Base-by-base conservation (phyloP, 495 filamentous ascomycete species). In the Podospora fimiseda region DNA sequence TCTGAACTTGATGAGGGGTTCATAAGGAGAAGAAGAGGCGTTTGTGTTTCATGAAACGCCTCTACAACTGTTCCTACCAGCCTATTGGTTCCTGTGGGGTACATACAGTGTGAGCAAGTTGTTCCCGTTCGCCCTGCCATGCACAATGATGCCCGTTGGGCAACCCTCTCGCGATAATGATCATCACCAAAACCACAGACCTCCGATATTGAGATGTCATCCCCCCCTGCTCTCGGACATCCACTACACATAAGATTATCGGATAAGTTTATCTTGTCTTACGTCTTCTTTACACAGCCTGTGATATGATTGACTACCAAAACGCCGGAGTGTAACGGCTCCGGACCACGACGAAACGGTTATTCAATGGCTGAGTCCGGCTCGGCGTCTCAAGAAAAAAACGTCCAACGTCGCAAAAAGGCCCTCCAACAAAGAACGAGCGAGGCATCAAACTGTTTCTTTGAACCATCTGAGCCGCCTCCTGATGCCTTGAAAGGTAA, bases 1-100 rank as follows among this genome's bases (percentile, higher is more conserved):
- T 43, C 52, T 43, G 37, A 19, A 36, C 52, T 30, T 49, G 39
- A 30, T 24, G 19, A 21, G 33, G n/a, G 19, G 52, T 42, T 21
- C 42, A 14, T 22, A 2, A 43, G 41, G 41, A 20, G 11, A 20
- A 33, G 6, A 5, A 33, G 27, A 11, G 6, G 27, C n/a, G n/a
- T n/a, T 33, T 33, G 27, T 53, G 51, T 53, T 53, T 53, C 53
- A 55, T 45, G 53, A 55, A 55, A 55, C 53, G 47, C 53, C 50
- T 23, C 40, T 11, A 18, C 13, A 5, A 33, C 27, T 11, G 27
- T 19, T 22, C 30, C 27, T 13, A 11, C 1, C 19, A 40, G 19
- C 53, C 52, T 20, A 56, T 56, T 56, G 53, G 48, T 30, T 27
- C 19, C 30, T 13, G 11, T 18, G 16, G 20, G 3, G 20, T 18